phyloP scores from a whole-genome alignment of 768 basidiomycete species.

The Mrakia frigida region DNA sequence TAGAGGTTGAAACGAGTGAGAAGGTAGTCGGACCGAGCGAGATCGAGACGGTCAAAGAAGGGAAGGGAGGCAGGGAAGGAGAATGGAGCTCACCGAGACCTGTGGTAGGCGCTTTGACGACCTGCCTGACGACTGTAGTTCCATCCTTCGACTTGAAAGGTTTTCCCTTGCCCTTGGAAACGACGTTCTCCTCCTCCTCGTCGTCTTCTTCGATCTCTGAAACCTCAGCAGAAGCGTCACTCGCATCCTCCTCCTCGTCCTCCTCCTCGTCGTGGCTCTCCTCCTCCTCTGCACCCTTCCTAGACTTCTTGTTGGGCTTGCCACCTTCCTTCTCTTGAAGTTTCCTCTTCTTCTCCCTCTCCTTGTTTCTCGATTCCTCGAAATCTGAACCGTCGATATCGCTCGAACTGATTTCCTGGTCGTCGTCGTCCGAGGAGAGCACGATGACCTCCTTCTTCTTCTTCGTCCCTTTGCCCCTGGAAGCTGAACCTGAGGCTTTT shows the following conservation, averaged over 20 bases:
- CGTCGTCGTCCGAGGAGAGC: neutral
- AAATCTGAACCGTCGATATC: slow-evolving; percentile 22
- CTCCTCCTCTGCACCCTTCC: neutral
- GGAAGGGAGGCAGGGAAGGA: neutral
- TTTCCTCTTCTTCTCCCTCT: slow-evolving; percentile 18
- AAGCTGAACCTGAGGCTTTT: too few relatives aligned
- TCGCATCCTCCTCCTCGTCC: neutral
- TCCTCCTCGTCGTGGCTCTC: slow-evolving; percentile 10
- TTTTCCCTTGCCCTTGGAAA: neutral
- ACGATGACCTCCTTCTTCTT: neutral
- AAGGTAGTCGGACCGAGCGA: neutral
- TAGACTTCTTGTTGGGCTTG: neutral
- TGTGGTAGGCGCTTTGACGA: slow-evolving; percentile 20
- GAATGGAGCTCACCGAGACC: slow-evolving; percentile 21
- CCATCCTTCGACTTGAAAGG: slow-evolving; percentile 14
- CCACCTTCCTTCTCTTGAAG: neutral
- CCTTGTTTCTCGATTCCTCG: slow-evolving; percentile 5
- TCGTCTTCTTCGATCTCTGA: slow-evolving; percentile 17
- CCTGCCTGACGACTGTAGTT: slow-evolving; percentile 6
- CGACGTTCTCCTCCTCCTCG: slow-evolving; percentile 12
- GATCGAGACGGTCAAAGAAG: neutral
- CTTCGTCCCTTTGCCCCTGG: neutral
- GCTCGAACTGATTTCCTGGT: neutral
- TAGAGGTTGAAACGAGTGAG: neutral
- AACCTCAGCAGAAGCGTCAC: neutral